Evolutionary conservation across 2,329 filamentous ascomycete genomes (phyloP).

Genomic region (Didymella keratinophila): DNA sequence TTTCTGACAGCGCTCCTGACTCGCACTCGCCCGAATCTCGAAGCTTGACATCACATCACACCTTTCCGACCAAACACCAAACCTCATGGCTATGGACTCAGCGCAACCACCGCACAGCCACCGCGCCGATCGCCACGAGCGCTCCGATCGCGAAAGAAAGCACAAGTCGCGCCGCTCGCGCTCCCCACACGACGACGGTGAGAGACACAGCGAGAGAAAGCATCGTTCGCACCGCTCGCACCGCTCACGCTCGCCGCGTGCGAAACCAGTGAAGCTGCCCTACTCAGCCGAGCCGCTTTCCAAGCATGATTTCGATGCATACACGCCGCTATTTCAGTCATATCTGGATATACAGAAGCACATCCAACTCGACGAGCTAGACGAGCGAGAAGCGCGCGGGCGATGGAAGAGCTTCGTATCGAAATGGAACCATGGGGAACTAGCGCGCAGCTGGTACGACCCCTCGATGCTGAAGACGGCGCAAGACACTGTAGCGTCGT

Average conservation of each 20-base stretch:
- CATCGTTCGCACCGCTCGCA: conserved; percentile 18
- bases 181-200: conserved; percentile 41
- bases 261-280: conserved; percentile 61
- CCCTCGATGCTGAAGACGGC: conserved; percentile 71
- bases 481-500: conserved; percentile 45
- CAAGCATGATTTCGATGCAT: conserved; percentile 71
- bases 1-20: background rate
- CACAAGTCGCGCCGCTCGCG: conserved; percentile 49
- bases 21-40: background rate
- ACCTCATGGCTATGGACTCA: conserved; percentile 9
- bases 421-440: conserved; percentile 88
- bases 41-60: conserved; percentile 14
- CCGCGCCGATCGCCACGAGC: conserved; percentile 8
- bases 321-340: conserved; percentile 77
- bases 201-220: conserved; percentile 36
- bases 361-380: conserved; percentile 71
- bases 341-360: conserved; percentile 91
- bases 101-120: conserved; percentile 2
- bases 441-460: conserved; percentile 94
- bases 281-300: conserved; percentile 70
- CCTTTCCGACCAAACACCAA: conserved; percentile 2
- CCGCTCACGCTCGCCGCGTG: conserved; percentile 42
- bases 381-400: conserved; percentile 77
- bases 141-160: conserved; percentile 24
- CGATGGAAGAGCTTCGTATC: conserved; percentile 92